Conservation (phyloP, 768 basidiomycete species). For the Stropharia rugosoannulata region DNA sequence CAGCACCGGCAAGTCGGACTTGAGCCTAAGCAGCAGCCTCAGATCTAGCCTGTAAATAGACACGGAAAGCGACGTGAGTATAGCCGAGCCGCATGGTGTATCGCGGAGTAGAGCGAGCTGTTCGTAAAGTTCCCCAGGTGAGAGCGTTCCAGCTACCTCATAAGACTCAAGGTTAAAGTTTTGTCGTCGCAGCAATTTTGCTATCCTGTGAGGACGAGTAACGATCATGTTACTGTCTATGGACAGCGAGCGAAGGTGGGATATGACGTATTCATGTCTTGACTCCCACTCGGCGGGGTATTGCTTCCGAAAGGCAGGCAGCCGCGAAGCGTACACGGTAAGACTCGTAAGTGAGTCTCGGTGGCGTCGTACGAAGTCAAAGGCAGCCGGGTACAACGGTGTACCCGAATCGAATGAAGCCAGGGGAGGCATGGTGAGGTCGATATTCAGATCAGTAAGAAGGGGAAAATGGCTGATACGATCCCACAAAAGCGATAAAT, state of each 20-base stretch:
- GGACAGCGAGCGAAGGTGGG: not conserved
- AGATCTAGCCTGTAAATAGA: slow-evolving; percentile 5
- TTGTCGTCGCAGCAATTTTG: not conserved
- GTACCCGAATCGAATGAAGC: too few species aligned
- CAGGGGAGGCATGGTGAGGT: too few species aligned
- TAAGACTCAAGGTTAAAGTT: not conserved
- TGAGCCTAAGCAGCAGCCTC: not conserved
- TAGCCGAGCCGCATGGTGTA: not conserved
- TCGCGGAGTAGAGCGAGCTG: not conserved
- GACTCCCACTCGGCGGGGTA: not conserved
- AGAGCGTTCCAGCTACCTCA: slow-evolving; percentile 3
- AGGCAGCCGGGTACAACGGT: too few species aligned
- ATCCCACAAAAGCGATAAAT: too few species aligned
- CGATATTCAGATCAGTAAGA: too few species aligned
- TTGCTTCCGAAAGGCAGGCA: not conserved
- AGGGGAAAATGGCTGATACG: too few species aligned
- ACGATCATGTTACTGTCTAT: slow-evolving; percentile 5
- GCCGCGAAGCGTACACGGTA: not conserved
- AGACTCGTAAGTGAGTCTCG: not conserved
- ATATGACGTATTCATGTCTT: not conserved
- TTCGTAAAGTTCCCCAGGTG: not conserved
- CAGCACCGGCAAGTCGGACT: not conserved
- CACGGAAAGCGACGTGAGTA: slow-evolving; percentile 3
- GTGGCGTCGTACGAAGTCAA: too few species aligned
- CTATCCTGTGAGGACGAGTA: not conserved